Conservation (phyloP, 345 rosid species). For the Eucalyptus viminalis region DNA sequence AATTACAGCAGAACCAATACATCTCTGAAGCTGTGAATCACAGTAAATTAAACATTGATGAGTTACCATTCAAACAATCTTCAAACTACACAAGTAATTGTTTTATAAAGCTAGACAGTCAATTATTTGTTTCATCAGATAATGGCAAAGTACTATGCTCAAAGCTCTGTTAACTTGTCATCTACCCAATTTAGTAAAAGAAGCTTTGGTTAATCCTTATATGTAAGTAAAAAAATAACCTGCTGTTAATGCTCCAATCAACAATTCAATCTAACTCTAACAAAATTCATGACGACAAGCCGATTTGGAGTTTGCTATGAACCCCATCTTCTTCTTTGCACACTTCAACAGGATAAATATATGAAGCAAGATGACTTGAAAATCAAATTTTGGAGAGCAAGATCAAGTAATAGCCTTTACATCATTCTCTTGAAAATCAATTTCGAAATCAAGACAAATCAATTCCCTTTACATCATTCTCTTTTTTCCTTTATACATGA, state of each 20-base stretch:
- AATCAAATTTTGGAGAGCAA: background rate
- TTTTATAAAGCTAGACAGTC: background rate
- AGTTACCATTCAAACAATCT: background rate
- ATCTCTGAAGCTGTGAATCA: constrained; percentile 48
- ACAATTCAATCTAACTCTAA: background rate
- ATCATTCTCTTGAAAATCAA: background rate
- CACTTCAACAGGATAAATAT: background rate
- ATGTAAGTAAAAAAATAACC: background rate
- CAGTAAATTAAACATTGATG: background rate
- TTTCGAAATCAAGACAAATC: background rate
- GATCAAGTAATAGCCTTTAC: background rate
- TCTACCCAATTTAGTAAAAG: background rate
- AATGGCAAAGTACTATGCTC: background rate
- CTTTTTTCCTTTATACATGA: background rate
- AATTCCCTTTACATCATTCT: background rate
- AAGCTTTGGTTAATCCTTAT: background rate
- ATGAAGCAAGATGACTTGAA: background rate
- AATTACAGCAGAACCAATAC: constrained; percentile 81
- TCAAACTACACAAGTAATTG: background rate
- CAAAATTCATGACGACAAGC: background rate
- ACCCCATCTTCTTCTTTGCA: background rate
- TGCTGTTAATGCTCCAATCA: background rate
- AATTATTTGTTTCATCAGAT: background rate
- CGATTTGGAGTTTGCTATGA: background rate
- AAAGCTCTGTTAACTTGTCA: background rate